Conservation (phyloP, 1,284 basidiomycete species). For the Thelephora terrestris region DNA sequence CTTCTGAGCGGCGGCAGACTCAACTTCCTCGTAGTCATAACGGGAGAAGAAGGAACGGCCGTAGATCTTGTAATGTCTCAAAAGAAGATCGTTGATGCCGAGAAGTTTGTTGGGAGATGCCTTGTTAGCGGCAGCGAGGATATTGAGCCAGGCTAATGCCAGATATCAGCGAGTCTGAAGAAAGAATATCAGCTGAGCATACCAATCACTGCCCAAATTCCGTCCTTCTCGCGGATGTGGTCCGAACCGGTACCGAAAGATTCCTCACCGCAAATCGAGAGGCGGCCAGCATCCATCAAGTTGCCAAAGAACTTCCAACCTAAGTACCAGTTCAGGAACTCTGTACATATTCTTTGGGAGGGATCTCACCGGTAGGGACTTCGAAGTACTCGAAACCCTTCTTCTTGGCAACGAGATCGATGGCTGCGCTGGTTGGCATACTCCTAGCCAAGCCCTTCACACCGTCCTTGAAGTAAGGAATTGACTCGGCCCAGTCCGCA, state of each 20-base stretch:
- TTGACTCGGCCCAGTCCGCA: slow-evolving; percentile 88
- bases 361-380: slow-evolving; percentile 79
- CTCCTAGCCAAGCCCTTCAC: slow-evolving; percentile 92
- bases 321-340: slow-evolving; percentile 19
- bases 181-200: slow-evolving; percentile 8
- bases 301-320: slow-evolving; percentile 99
- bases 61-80: slow-evolving; percentile 85
- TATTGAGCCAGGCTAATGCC: slow-evolving; percentile 88
- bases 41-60: slow-evolving; percentile 97
- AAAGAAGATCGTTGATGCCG: slow-evolving; percentile 85
- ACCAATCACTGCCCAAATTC: slow-evolving; percentile 95
- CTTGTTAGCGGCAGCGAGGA: slow-evolving; percentile 88
- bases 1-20: slow-evolving; percentile 81
- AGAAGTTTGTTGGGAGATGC: slow-evolving; percentile 64
- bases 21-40: slow-evolving; percentile 98
- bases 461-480: slow-evolving; percentile 95
- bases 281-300: slow-evolving; percentile 95
- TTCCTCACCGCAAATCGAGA: slow-evolving; percentile 98
- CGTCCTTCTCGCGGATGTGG: slow-evolving; percentile 99
- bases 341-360: neutral
- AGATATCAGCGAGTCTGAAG: neutral
- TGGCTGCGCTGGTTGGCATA: slow-evolving; percentile 97
- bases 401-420: slow-evolving; percentile 93
- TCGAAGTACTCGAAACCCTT: slow-evolving; percentile 94
- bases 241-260: slow-evolving; percentile 99